Percentiles rank a stretch among this genome's conserved stretches.
phyloP scores from a whole-genome alignment of 208 protist species.

The Phytomonas sp. region DNA sequence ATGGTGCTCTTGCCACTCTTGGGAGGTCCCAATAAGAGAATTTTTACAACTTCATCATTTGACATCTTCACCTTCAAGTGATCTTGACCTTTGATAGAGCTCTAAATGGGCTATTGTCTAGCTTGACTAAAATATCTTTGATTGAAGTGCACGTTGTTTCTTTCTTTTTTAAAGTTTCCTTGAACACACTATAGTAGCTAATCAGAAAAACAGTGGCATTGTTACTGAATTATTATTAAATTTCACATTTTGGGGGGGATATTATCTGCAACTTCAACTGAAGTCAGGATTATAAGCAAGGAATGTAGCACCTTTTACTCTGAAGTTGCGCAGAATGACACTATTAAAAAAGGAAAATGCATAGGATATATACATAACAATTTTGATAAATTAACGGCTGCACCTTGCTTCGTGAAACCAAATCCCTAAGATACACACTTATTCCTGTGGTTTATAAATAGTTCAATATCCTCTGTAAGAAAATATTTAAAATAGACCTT shows the following conservation, averaged over 20 bases:
- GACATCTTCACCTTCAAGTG: background rate
- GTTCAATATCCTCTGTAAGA: background rate
- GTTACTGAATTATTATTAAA: background rate
- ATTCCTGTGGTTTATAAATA: background rate
- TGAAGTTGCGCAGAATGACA: background rate
- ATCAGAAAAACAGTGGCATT: background rate
- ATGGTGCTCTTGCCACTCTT: slow-evolving; percentile 84
- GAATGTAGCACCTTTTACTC: background rate
- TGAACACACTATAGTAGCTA: background rate
- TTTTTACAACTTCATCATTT: slow-evolving; percentile 77
- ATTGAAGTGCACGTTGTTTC: background rate
- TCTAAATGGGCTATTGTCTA: too few species aligned
- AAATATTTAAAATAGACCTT: background rate
- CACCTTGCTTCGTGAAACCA: background rate
- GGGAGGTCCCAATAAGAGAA: slow-evolving; percentile 70
- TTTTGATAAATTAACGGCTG: background rate
- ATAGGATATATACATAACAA: too few species aligned
- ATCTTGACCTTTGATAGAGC: background rate
- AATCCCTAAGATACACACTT: background rate
- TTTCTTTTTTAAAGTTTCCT: background rate
- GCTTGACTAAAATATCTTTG: background rate
- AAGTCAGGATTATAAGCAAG: background rate
- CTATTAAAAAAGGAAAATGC: background rate
- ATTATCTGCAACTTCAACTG: background rate
- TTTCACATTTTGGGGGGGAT: background rate